phyloP scores from a whole-genome alignment of 768 basidiomycete species.

The Collybiopsis confluens region DNA sequence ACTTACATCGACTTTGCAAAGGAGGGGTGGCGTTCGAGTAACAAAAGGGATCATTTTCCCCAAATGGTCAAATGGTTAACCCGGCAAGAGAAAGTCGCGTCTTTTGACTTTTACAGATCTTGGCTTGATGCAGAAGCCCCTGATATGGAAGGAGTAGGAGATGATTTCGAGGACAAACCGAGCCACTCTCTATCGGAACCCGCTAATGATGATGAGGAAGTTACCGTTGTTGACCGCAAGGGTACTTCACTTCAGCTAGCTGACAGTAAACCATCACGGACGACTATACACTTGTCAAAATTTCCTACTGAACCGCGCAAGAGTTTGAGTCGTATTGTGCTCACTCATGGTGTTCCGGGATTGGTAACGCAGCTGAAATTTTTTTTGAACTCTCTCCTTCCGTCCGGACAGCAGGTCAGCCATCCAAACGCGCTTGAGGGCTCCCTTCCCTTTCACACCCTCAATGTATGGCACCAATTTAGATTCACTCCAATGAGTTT shows the following conservation, averaged over 20 bases:
- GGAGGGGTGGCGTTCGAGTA: slow-evolving; percentile 18
- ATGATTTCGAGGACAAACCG: background rate
- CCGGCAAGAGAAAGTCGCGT: slow-evolving; percentile 24
- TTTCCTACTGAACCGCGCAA: no score
- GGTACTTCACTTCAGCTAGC: no score
- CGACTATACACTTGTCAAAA: no score
- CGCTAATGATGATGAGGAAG: no score
- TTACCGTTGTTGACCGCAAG: no score
- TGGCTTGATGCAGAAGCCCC: background rate
- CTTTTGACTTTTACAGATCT: background rate
- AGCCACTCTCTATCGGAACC: no score
- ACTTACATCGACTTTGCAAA: slow-evolving; percentile 36
- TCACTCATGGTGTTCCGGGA: no score
- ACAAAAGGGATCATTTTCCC: slow-evolving; percentile 18
- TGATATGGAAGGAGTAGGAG: no score
- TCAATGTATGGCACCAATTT: background rate
- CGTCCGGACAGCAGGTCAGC: background rate
- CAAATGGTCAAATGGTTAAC: slow-evolving; percentile 34
- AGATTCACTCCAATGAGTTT: background rate
- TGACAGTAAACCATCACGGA: no score
- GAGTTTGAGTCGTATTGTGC: no score
- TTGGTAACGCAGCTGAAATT: background rate
- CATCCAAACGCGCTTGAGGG: background rate
- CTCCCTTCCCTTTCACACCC: background rate
- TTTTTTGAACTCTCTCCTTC: background rate